Evolutionary conservation across 306 rosid genomes (phyloP), one percentile per base, ranked within the genome.

Genomic region (Quercus engelmannii): DNA sequence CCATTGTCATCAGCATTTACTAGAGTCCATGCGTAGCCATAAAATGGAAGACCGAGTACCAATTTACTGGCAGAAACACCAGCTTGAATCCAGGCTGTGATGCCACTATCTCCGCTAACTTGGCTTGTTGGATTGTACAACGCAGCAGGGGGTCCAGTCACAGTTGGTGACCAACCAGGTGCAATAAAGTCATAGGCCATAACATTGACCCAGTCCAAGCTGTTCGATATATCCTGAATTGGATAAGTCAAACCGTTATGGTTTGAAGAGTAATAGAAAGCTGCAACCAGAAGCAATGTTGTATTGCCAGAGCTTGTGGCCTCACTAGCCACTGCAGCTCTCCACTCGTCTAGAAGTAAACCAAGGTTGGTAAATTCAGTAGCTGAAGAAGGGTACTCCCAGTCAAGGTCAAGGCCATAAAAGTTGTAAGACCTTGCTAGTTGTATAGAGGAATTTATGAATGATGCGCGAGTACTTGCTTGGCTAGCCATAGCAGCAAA

Each of bases 401-500:
- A 87, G 6, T 85, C 87, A 19, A 87, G 65, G 84, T 87, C 90
- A 4, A 87, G 86, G 26, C 90, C 90, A 52, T 84, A 28, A 67
- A 87, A 84, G n/a, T n/a, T 76, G 70, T 82, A 4, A 8, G 20
- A 0, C 54, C 90, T 76, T 1, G 90, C 90, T 3, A 82, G 30
- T 6, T 25, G 21, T 20, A 87, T 79, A 1, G 86, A 82, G 58
- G 91, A 82, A 21, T 82, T 77, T 12, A 87, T 85, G 85, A 85
- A 85, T 13, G 83, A 28, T 25, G 82, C 80, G 9, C 85, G 88
- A 1, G 64, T 10, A 7, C 46, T 20, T 8, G 77, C 49, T 38
- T 77, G 82, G 81, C 83, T 80, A 1, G 88, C 87, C 91, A 87
- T 87, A 23, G 85, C 49, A 3, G 89, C 87, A 17, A 80, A 88